Conservation (phyloP, 768 basidiomycete species). For the Serendipita vermifera region DNA sequence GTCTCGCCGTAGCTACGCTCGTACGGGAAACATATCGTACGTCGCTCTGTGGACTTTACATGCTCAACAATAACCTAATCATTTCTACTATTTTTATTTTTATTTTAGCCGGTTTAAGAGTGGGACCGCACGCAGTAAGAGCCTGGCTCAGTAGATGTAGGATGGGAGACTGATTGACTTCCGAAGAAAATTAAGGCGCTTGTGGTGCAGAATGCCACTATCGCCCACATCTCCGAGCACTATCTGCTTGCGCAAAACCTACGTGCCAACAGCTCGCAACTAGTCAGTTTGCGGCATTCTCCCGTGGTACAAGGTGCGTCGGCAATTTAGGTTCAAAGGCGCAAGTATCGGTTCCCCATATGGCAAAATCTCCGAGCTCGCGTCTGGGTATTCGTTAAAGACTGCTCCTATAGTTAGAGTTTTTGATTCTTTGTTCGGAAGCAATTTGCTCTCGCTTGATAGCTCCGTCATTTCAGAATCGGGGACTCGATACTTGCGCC, state of each 20-base stretch:
- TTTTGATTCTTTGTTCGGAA: too few species aligned
- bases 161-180: too few species aligned
- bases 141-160: background rate
- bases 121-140: conserved; percentile 65
- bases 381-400: too few species aligned
- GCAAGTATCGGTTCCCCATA: too few species aligned
- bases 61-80: too few species aligned
- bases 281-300: conserved; percentile 56
- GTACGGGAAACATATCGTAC: conserved; percentile 44
- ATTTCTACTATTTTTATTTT: background rate
- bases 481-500: too few species aligned
- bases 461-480: too few species aligned
- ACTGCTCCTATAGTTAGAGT: too few species aligned
- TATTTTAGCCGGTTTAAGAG: conserved; percentile 39
- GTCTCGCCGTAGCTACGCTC: conserved; percentile 50
- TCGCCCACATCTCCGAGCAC: conserved; percentile 58
- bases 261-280: conserved; percentile 57
- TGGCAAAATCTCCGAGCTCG: too few species aligned
- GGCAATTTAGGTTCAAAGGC: background rate
- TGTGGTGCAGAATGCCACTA: conserved; percentile 59
- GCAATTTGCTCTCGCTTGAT: too few species aligned
- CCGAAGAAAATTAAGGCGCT: conserved; percentile 63
- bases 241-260: conserved; percentile 53
- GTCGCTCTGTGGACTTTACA: too few species aligned
- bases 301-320: conserved; percentile 56